A percentile compares a stretch with the other conserved stretches of the same genome.
phyloP scores from a whole-genome alignment of 1,284 basidiomycete species.

The Naganishia cerealis region DNA sequence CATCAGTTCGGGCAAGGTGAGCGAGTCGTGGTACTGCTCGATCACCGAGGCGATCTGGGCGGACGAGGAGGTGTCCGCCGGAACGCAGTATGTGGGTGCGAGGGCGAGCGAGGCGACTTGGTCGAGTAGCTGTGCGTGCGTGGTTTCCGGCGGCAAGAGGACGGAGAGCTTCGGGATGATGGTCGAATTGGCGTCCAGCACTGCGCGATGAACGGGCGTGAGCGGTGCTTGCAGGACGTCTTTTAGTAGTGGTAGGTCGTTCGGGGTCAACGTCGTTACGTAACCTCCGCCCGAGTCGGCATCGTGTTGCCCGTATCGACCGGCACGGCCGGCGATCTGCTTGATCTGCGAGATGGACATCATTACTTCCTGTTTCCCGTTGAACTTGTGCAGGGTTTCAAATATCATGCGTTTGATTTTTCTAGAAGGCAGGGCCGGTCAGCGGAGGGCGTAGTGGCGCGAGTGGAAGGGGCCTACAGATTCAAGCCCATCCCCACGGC shows the following conservation, averaged over 20 bases:
- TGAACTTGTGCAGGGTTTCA: constrained; percentile 70
- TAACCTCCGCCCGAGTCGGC: constrained; percentile 60
- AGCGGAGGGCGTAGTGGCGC: not conserved
- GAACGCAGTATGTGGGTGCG: constrained; percentile 58
- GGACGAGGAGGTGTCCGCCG: constrained; percentile 50
- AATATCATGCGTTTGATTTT: constrained; percentile 92
- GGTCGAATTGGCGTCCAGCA: constrained; percentile 48
- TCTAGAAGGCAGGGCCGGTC: constrained; percentile 54
- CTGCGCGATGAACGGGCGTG: constrained; percentile 55
- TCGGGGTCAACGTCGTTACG: constrained; percentile 69
- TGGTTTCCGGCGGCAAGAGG: constrained; percentile 52
- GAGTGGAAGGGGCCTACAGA: constrained; percentile 62
- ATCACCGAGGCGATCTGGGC: constrained; percentile 50
- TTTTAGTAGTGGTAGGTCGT: constrained; percentile 67
- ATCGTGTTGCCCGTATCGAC: constrained; percentile 76
- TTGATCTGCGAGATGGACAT: constrained; percentile 82
- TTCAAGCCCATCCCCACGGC: constrained; percentile 97
- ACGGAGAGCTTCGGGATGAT: constrained; percentile 50
- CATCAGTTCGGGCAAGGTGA: constrained; percentile 61
- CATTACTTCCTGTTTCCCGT: constrained; percentile 61
- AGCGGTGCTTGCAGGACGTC: constrained; percentile 56
- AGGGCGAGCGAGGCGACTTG: constrained; percentile 54
- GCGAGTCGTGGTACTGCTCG: constrained; percentile 47
- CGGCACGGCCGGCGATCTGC: constrained; percentile 94
- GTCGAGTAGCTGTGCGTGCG: constrained; percentile 44